Evolutionary conservation across 768 basidiomycete genomes (phyloP).

Genomic region (Podaxis sp.): DNA sequence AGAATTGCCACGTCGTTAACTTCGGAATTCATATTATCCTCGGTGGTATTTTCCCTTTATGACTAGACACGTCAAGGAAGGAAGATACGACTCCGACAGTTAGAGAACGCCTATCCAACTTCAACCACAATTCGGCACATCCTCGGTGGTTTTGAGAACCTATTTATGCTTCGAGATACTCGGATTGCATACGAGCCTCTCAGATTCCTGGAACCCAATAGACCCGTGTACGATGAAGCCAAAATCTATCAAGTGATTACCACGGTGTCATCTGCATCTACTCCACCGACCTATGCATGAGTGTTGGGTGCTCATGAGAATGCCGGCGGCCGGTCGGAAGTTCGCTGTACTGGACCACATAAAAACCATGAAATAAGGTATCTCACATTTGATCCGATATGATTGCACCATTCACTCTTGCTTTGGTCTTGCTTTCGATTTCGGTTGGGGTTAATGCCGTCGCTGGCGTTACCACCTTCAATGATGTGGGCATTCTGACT

Average conservation of each 20-base stretch:
- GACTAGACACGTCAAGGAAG: background rate
- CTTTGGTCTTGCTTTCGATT: background rate
- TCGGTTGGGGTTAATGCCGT: conserved; percentile 18
- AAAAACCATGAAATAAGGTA: background rate
- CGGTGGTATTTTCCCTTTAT: background rate
- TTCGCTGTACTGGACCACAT: too few relatives aligned
- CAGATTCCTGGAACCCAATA: background rate
- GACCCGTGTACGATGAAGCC: background rate
- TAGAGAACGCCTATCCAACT: background rate
- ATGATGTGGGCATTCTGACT: conserved; percentile 15
- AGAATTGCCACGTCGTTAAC: background rate
- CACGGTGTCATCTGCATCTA: background rate
- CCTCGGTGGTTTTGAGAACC: background rate
- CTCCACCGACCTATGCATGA: background rate
- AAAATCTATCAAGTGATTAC: background rate
- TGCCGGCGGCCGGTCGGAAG: background rate
- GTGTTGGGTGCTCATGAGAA: background rate
- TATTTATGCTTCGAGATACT: background rate
- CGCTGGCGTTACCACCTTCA: conserved; percentile 23
- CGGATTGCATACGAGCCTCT: background rate
- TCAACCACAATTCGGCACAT: background rate
- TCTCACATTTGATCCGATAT: background rate
- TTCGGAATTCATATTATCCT: background rate
- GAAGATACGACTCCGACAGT: background rate
- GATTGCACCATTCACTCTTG: background rate